phyloP scores from a whole-genome alignment of 345 rosid species.

The Erodium maritimum region DNA sequence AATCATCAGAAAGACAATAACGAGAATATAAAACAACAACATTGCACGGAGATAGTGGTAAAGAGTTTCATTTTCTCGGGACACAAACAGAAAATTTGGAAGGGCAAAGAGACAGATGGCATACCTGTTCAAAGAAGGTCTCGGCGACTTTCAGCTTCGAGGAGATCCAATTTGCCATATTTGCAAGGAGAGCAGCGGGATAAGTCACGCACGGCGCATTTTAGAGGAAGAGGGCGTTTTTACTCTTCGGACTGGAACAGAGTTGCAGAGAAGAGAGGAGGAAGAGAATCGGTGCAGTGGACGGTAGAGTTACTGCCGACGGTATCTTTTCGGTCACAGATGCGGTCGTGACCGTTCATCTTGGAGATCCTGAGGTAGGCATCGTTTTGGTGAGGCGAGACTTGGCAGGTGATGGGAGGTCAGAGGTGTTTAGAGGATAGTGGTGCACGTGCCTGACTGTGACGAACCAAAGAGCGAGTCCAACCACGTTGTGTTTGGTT shows the following conservation, averaged over 20 bases:
- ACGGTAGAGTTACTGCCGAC: not conserved
- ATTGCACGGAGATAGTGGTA: not conserved
- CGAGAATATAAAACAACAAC: too few relatives aligned
- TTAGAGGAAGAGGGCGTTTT: not conserved
- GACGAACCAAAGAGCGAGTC: not conserved
- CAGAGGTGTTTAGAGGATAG: not conserved
- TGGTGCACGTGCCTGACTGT: not conserved
- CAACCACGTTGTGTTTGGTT: too few relatives aligned
- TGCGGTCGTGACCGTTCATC: not conserved
- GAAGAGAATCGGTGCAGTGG: not conserved
- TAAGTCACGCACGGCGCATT: not conserved
- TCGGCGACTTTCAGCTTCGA: slow-evolving; percentile 90
- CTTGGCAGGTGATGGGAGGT: not conserved
- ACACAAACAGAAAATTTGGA: slow-evolving; percentile 3
- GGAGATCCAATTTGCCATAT: slow-evolving; percentile 90
- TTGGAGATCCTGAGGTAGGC: too few relatives aligned
- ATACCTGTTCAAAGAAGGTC: slow-evolving; percentile 70
- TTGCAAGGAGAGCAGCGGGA: not conserved
- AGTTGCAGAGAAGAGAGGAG: not conserved
- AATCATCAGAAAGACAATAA: not conserved
- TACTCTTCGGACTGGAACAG: not conserved
- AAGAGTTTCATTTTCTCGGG: not conserved
- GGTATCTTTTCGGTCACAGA: not conserved
- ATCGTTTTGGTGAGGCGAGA: too few relatives aligned
- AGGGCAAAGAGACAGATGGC: not conserved